Conservation (phyloP, 495 filamentous ascomycete species). For the Aspergillus hancockii region DNA sequence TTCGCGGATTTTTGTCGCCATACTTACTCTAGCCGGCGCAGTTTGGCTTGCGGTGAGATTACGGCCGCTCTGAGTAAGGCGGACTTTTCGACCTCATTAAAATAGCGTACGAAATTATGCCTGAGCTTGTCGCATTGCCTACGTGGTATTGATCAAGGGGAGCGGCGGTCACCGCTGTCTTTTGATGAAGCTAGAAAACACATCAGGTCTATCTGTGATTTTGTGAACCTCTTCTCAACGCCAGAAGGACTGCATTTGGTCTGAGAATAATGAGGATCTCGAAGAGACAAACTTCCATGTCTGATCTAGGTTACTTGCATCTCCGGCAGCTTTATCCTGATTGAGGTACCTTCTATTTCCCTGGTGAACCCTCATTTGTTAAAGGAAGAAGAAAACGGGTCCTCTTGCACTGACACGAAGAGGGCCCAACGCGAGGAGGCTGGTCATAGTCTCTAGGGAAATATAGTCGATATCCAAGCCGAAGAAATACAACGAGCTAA, state of each 20-base stretch:
- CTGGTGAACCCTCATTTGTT: too few species aligned
- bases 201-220: slow-evolving; percentile 1
- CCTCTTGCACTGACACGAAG: neutral
- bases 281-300: neutral
- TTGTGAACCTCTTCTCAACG: neutral
- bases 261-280: slow-evolving; percentile 1
- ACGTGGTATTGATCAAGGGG: neutral
- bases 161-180: neutral
- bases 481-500: neutral
- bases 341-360: neutral
- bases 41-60: slow-evolving; percentile 2
- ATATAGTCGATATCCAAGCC: neutral
- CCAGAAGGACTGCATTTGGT: slow-evolving; percentile 3
- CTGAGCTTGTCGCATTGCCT: slow-evolving; percentile 2
- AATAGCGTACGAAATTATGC: neutral
- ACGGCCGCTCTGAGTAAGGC: neutral
- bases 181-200: slow-evolving; percentile 1
- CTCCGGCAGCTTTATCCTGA: neutral
- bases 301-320: neutral
- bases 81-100: neutral
- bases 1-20: neutral
- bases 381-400: neutral
- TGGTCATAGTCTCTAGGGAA: neutral
- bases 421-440: neutral
- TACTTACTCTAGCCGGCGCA: neutral